Conservation (phyloP, 1,139 yeast genomes). For the Pneumocystis oryctolagi region DNA sequence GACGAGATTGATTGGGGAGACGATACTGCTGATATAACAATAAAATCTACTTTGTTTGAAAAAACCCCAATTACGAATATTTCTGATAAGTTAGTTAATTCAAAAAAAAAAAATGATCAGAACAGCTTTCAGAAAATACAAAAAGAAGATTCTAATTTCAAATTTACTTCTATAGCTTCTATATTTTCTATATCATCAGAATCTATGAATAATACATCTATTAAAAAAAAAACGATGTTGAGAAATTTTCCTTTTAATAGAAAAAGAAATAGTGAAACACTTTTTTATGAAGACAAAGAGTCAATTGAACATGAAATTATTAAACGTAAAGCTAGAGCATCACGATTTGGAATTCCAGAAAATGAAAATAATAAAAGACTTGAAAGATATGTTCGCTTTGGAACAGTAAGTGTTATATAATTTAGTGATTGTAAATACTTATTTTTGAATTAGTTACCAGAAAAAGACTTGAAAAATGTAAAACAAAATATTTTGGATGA, state of each 20-base stretch:
- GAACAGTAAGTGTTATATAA: background rate
- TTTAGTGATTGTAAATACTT: background rate
- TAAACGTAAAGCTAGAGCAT: background rate
- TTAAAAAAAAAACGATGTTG: background rate
- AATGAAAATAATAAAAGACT: background rate
- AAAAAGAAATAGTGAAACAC: background rate
- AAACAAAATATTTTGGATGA: conserved; percentile 10
- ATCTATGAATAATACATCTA: background rate
- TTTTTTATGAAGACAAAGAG: background rate
- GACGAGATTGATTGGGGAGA: conserved; percentile 10
- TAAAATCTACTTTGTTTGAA: conserved; percentile 1
- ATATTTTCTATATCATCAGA: background rate
- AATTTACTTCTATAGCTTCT: background rate
- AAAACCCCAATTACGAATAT: background rate
- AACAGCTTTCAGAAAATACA: background rate
- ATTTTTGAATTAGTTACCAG: background rate
- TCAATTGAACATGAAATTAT: background rate
- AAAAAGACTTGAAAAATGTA: conserved; percentile 2
- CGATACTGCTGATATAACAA: conserved; percentile 1
- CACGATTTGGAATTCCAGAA: background rate
- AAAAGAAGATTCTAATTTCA: background rate
- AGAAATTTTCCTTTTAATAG: background rate
- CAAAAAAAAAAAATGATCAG: background rate
- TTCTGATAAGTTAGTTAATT: background rate
- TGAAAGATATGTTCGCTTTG: background rate